Evolutionary conservation across 1,284 basidiomycete genomes (phyloP).

Genomic region (Volvariella volvacea): DNA sequence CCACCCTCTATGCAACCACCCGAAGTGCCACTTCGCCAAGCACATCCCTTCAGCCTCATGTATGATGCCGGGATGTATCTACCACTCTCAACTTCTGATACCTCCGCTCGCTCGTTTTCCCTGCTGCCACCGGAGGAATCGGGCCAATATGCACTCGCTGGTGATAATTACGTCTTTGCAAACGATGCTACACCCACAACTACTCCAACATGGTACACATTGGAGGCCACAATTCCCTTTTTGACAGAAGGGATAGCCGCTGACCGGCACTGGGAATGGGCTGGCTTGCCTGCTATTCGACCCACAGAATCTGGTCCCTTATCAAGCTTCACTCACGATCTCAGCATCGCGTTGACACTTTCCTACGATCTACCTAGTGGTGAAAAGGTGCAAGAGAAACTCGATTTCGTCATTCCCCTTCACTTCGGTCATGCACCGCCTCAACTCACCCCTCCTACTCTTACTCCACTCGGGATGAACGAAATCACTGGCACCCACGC

Average conservation of each 20-base stretch:
- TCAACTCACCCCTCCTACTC: conserved; percentile 7
- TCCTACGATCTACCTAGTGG: conserved; percentile 43
- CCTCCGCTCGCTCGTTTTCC: conserved; percentile 40
- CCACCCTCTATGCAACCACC: conserved; percentile 55
- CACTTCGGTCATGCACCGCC: conserved; percentile 37
- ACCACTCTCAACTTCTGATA: conserved; percentile 15
- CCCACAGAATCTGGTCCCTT: conserved; percentile 46
- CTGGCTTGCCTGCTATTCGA: conserved; percentile 34
- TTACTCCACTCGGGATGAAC: conserved; percentile 4
- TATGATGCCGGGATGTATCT: conserved; percentile 47
- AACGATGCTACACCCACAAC: conserved; percentile 23
- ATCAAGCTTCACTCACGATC: conserved; percentile 48
- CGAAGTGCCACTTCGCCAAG: conserved; percentile 40
- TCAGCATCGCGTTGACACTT: conserved; percentile 46
- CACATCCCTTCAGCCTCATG: conserved; percentile 45
- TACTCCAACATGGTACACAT: conserved; percentile 49
- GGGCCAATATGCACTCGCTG: conserved; percentile 38
- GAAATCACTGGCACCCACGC: conserved; percentile 7
- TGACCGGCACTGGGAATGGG: conserved; percentile 33
- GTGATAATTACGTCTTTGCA: conserved; percentile 38
- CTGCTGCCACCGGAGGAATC: conserved; percentile 40
- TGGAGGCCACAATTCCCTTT: conserved; percentile 51
- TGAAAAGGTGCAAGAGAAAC: conserved; percentile 25
- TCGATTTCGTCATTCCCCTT: conserved; percentile 44
- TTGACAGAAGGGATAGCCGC: conserved; percentile 14